A percentile compares a stretch with the other conserved stretches of the same genome.
Conservation (phyloP, 2,329 filamentous ascomycete genomes). For the Chaetomium sp. region DNA sequence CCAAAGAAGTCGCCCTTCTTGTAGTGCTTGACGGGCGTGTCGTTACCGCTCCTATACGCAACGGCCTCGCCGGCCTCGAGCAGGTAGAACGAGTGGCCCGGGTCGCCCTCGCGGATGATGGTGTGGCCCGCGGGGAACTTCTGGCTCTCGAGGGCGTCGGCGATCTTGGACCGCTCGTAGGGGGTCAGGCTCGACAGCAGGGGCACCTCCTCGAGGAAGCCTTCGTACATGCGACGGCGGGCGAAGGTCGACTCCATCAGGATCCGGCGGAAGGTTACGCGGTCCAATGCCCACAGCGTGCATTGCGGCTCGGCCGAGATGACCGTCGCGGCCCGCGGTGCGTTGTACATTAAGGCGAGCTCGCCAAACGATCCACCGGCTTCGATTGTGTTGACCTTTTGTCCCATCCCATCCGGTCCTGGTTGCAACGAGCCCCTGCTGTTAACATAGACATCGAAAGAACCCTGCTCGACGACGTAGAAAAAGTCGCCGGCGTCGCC, state of each 20-base stretch:
- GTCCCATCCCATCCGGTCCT: constrained; percentile 79
- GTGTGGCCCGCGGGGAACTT: constrained; percentile 78
- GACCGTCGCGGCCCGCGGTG: constrained; percentile 91
- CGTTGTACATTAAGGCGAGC: constrained; percentile 97
- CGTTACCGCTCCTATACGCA: constrained; percentile 75
- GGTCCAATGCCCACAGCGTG: constrained; percentile 91
- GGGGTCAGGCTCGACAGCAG: constrained; percentile 79
- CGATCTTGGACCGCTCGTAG: constrained; percentile 96
- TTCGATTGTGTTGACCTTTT: constrained; percentile 78
- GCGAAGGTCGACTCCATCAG: constrained; percentile 98
- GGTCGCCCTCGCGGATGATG: constrained; percentile 91
- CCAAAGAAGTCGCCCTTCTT: constrained; percentile 95
- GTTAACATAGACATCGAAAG: constrained; percentile 91
- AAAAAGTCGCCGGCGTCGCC: constrained; percentile 97
- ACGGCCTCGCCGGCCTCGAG: constrained; percentile 85
- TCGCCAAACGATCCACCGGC: constrained; percentile 95
- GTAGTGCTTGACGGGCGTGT: constrained; percentile 76
- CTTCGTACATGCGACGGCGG: constrained; percentile 94
- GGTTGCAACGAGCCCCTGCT: constrained; percentile 73
- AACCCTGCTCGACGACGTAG: constrained; percentile 91
- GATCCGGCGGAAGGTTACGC: constrained; percentile 94
- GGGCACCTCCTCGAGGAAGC: constrained; percentile 91
- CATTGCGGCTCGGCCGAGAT: constrained; percentile 76
- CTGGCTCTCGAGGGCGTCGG: constrained; percentile 88
- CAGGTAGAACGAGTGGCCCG: constrained; percentile 88